Percentiles rank a stretch among this genome's conserved stretches.
Evolutionary conservation across 345 rosid genomes (phyloP).

Genomic region (Gossypium rotundifolium): DNA sequence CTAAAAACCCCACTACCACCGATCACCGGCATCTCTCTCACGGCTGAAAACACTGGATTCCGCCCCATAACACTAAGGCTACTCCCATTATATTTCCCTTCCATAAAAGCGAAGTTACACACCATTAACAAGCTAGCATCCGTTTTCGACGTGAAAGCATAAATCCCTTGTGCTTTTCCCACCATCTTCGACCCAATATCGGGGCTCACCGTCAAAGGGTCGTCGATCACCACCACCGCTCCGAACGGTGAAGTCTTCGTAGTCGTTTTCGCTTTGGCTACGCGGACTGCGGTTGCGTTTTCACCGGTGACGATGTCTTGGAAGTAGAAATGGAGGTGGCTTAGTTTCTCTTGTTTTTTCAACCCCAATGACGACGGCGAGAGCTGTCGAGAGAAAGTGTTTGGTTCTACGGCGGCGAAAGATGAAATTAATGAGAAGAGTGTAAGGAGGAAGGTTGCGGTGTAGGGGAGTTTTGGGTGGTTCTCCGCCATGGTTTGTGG

Average conservation of each 20-base stretch:
- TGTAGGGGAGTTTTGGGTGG: slow-evolving; percentile 8
- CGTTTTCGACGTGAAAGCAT: slow-evolving; percentile 13
- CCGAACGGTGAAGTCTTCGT: slow-evolving; percentile 20
- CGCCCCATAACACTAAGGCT: slow-evolving; percentile 24
- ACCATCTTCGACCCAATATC: slow-evolving; percentile 17
- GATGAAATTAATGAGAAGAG: background rate
- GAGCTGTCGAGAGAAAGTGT: background rate
- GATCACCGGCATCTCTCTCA: slow-evolving; percentile 26
- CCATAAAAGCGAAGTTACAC: slow-evolving; percentile 23
- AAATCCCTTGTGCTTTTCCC: slow-evolving; percentile 29
- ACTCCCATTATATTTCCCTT: slow-evolving; percentile 33
- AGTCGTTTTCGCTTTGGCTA: slow-evolving; percentile 24
- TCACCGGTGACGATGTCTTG: slow-evolving; percentile 25
- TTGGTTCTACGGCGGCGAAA: background rate
- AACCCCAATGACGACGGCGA: background rate
- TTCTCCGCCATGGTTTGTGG: slow-evolving; percentile 22
- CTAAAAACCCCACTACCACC: slow-evolving; percentile 31
- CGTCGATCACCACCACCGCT: slow-evolving; percentile 14
- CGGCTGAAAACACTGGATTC: slow-evolving; percentile 5
- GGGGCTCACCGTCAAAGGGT: slow-evolving; percentile 20
- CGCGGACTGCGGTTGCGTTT: slow-evolving; percentile 21
- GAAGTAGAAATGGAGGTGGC: slow-evolving; percentile 39
- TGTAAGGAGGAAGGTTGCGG: background rate
- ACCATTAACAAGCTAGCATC: slow-evolving; percentile 23
- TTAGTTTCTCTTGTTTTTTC: slow-evolving; percentile 22